Evolutionary conservation across 345 rosid species (phyloP), one percentile per base, ranked within the genome.

Genomic region (Nasturtium officinale): DNA sequence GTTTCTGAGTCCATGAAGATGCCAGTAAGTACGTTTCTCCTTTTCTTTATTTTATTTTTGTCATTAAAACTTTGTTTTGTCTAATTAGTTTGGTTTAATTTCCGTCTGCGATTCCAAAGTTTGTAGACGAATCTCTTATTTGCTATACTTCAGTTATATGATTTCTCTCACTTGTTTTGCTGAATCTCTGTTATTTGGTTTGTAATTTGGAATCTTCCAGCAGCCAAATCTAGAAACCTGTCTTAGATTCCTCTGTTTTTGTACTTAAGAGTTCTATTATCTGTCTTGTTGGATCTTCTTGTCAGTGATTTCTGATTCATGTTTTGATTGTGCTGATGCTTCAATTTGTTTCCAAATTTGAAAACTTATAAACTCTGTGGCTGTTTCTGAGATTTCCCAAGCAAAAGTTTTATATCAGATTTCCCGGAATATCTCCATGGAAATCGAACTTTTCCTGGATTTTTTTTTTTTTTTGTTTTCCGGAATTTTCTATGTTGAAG

Each of bases 21-120:
- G 96, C 98, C 91, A 89, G 98, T 94, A 94, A 94, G 98, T 94
- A 94, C 91, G 98, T 90, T 85, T 81, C 83, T 75, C 79, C 71
- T 59, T 67, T 53, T 11, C 7, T 43, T n/a, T 50, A 13, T 65
- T 15, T 35, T 9, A 38, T 4, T 71, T 2, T 9, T 35, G 10
- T 47, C 37, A 13, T 72, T 78, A 28, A 61, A 61, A 25, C 47
- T 69, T 55, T 35, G 5, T 17, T 10, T 28, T 9, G 4, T 29
- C 3, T 65, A 25, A 7, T 37, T n/a, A 2, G 16, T 53, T 42
- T 32, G 0, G 28, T 6, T 58, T 58, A 50, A 42, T 65, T n/a
- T 26, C 20, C 17, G 5, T 50, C 43, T 61, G 25, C 58, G 46
- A 47, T 55, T 40, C 17, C 40, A 69, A 53, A 61, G 57, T 42